Evolutionary conservation across 2,329 filamentous ascomycete species (phyloP), one percentile per base, ranked within the genome.

Genomic region (Stenocarpella maydis): DNA sequence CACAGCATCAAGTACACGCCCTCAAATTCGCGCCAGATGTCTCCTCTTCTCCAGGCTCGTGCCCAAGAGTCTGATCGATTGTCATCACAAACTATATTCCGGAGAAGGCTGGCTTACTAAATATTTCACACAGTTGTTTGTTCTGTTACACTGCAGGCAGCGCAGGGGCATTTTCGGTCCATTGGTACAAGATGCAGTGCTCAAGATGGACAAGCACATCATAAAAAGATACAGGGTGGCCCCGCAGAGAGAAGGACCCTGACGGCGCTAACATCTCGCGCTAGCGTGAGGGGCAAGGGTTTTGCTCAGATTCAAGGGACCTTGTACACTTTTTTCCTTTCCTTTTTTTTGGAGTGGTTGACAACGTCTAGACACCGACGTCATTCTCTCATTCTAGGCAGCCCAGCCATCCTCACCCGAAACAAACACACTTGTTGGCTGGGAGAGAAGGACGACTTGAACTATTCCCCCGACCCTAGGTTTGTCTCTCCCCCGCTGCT

Each of bases 381-480:
- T 63, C 58, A 63, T 63, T 28, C 28, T n/a, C 24, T 43, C 58
- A 49, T 21, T 26, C 43, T 17, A n/a, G 43, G 43, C 43, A 34
- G 28, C 43, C n/a, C 43, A 63, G 24, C 52, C 19, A 49, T 49
- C 58, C n/a, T 63, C 43, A 49, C 58, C n/a, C 17, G 43, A 37
- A 47, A 24, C 15, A 26, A 12, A 37, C 34, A 37, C 26, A n/a
- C 43, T 37, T n/a, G 14, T 63, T 37, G 41, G 15, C 14, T 34
- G 58, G 31, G 28, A 63, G 28, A n/a, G 28, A n/a, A 63, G 58
- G 58, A n/a, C 43, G 24, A 17, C 21, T 19, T n/a, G n/a, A n/a
- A n/a, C n/a, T 49, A 37, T 49, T 34, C 31, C 24, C n/a, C 9
- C n/a, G 26, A 21, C 15, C 49, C 43, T 49, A 49, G 58, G 58